Evolutionary conservation across 2,329 filamentous ascomycete genomes (phyloP).

Genomic region (Pseudogymnoascus sp.): DNA sequence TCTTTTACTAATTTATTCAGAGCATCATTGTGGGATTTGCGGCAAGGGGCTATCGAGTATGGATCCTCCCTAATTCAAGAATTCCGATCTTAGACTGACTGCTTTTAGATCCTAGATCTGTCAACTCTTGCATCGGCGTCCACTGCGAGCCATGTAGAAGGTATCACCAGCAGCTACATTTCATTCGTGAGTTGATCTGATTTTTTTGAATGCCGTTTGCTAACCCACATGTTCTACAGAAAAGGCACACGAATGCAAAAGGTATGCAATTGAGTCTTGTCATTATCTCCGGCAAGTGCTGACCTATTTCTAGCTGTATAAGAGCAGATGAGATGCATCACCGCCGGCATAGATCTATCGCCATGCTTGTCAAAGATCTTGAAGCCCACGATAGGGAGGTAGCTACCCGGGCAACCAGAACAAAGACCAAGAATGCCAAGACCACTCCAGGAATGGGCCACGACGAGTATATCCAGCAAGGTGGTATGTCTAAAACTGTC

Average conservation of each 20-base stretch:
- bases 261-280: constrained; percentile 20
- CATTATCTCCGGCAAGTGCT: background rate
- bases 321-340: constrained; percentile 30
- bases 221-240: constrained; percentile 18
- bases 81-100: constrained; percentile 12
- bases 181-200: constrained; percentile 25
- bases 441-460: background rate
- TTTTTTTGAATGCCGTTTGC: constrained; percentile 1
- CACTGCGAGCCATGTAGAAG: constrained; percentile 32
- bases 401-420: background rate
- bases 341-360: constrained; percentile 29
- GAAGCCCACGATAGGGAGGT: constrained; percentile 18
- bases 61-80: background rate
- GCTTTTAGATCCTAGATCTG: constrained; percentile 26
- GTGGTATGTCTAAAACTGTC: background rate
- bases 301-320: constrained; percentile 24
- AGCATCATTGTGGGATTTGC: constrained; percentile 29
- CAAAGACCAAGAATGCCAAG: background rate
- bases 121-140: constrained; percentile 28
- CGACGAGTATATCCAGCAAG: background rate
- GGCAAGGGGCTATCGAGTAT: constrained; percentile 23
- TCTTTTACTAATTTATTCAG: constrained; percentile 21
- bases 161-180: constrained; percentile 31
- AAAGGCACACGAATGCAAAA: constrained; percentile 28
- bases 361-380: constrained; percentile 25